Percentiles rank a stretch among this genome's conserved stretches.
These are phyloP conservation scores for Papiliotrema fonsecae DNA, from an alignment of 1,284 basidiomycete genomes.

Conservation along the genomic window DNA sequence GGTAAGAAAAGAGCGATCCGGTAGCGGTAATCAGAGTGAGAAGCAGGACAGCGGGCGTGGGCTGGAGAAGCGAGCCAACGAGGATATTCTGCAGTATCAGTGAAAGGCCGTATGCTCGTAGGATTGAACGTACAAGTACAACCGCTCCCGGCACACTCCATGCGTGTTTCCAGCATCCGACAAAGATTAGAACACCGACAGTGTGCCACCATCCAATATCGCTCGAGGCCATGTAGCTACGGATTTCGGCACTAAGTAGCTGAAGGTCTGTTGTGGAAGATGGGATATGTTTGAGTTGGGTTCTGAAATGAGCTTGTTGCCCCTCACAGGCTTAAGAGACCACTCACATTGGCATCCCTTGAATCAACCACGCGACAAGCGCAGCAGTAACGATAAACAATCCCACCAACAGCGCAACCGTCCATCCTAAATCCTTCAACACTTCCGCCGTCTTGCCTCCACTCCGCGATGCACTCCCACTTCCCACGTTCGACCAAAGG, in stretches of 20 bases:
- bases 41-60: slow-evolving; percentile 68
- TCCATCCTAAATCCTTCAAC: slow-evolving; percentile 44
- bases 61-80: slow-evolving; percentile 78
- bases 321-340: neutral
- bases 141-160: slow-evolving; percentile 91
- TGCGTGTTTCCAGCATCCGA: slow-evolving; percentile 86
- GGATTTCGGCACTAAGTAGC: slow-evolving; percentile 45
- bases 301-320: slow-evolving; percentile 18
- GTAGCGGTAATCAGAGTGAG: slow-evolving; percentile 75
- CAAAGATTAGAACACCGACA: slow-evolving; percentile 72
- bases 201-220: slow-evolving; percentile 46
- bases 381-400: slow-evolving; percentile 41
- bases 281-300: slow-evolving; percentile 44
- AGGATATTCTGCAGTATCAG: slow-evolving; percentile 65
- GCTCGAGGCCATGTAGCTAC: slow-evolving; percentile 44
- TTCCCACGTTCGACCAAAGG: slow-evolving; percentile 5
- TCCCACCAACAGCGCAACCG: slow-evolving; percentile 36
- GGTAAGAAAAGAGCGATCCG: slow-evolving; percentile 73
- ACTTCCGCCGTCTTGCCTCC: slow-evolving; percentile 42
- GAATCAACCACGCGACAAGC: slow-evolving; percentile 37
- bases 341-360: slow-evolving; percentile 47
- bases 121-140: slow-evolving; percentile 62
- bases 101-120: neutral
- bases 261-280: slow-evolving; percentile 47
- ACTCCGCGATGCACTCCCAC: slow-evolving; percentile 12